These are phyloP conservation scores for Penicillium sp. DNA, from an alignment of 2,329 filamentous ascomycete genomes.

Conservation along the genomic window DNA sequence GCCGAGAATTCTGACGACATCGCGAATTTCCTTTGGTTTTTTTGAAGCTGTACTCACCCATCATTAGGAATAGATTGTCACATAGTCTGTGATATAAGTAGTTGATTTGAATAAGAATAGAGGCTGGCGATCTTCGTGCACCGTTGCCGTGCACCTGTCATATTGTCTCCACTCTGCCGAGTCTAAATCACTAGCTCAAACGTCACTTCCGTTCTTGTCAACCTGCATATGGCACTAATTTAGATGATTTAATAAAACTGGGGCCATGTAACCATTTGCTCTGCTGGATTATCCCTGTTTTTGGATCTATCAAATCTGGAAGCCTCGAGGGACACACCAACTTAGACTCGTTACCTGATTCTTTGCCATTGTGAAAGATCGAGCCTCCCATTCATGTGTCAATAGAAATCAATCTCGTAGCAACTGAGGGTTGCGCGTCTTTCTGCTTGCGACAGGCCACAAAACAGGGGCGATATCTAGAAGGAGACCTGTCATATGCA, in stretches of 20 bases:
- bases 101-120: background rate
- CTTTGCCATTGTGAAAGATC: background rate
- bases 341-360: background rate
- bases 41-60: background rate
- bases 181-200: slow-evolving; percentile 1
- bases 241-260: background rate
- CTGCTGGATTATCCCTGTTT: background rate
- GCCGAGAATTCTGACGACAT: background rate
- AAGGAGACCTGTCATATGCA: background rate
- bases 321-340: background rate
- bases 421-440: background rate
- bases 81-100: background rate
- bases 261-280: background rate
- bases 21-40: too few species aligned
- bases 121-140: background rate
- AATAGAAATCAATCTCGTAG: background rate
- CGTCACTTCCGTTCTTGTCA: background rate
- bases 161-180: background rate
- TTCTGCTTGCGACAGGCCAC: too few species aligned
- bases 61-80: background rate
- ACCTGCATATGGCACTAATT: background rate
- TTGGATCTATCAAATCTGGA: slow-evolving; percentile 3
- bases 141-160: slow-evolving; percentile 6
- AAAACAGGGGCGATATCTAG: background rate
- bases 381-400: background rate